Conservation (phyloP, 768 basidiomycete genomes). For the Psilocybe cyanescens region DNA sequence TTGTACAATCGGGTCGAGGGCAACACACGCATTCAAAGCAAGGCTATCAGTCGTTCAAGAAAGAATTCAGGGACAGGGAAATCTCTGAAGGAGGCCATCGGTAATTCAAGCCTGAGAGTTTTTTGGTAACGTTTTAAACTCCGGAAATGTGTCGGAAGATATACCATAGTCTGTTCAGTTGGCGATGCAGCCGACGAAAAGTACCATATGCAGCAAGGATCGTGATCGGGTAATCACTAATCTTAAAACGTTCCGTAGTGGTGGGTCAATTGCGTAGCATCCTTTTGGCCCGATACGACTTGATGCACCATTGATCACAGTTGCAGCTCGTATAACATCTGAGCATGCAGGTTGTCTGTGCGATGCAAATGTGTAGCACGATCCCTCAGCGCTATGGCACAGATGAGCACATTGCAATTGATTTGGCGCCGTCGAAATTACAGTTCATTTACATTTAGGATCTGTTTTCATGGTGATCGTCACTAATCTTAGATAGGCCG, state of each 20-base stretch:
- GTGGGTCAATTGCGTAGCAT: constrained; percentile 20
- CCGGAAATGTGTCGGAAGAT: constrained; percentile 22
- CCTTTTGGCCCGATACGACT: constrained; percentile 12
- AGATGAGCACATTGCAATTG: constrained; percentile 13
- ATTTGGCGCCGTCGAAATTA: constrained; percentile 33
- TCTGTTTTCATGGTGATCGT: constrained; percentile 35
- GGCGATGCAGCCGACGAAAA: constrained; percentile 6
- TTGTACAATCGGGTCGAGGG: constrained; percentile 4
- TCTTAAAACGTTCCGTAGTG: constrained; percentile 32
- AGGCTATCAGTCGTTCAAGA: constrained; percentile 7
- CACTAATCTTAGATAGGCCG: constrained; percentile 43
- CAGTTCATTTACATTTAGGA: constrained; percentile 36
- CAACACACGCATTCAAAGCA: constrained; percentile 1
- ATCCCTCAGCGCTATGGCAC: too few relatives aligned
- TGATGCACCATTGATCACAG: background rate
- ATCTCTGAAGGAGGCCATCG: constrained; percentile 7
- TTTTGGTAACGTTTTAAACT: constrained; percentile 14
- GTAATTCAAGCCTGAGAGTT: constrained; percentile 12
- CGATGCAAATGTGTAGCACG: too few relatives aligned
- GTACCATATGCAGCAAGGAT: constrained; percentile 15
- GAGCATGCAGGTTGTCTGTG: too few relatives aligned
- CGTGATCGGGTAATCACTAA: constrained; percentile 21
- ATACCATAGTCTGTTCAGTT: constrained; percentile 3
- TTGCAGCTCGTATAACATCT: too few relatives aligned
- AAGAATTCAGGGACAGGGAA: constrained; percentile 7